phyloP scores from a whole-genome alignment of 2,329 filamentous ascomycete species.

The Aspergillus vadensis region DNA sequence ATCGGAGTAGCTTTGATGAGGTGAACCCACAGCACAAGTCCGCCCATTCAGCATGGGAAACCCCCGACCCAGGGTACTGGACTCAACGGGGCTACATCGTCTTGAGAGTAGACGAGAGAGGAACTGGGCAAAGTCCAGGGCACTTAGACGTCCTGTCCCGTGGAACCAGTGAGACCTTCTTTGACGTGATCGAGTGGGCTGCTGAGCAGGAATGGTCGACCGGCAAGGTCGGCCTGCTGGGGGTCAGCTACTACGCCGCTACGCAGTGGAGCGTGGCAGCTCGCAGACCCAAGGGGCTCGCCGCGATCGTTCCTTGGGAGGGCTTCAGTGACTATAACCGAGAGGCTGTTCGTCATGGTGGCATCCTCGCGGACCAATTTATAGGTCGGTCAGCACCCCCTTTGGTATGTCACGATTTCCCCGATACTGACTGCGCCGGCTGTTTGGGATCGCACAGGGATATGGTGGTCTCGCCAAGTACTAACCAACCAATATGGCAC shows the following conservation, averaged over 20 bases:
- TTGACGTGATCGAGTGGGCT: slow-evolving; percentile 53
- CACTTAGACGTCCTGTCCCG: slow-evolving; percentile 52
- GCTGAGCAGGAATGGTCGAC: slow-evolving; percentile 50
- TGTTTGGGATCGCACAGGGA: slow-evolving; percentile 19
- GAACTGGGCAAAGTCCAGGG: slow-evolving; percentile 53
- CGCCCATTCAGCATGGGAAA: slow-evolving; percentile 59
- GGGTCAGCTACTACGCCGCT: slow-evolving; percentile 54
- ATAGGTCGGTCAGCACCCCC: slow-evolving; percentile 37
- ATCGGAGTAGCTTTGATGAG: slow-evolving; percentile 23
- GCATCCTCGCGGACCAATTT: slow-evolving; percentile 59
- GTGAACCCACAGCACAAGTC: slow-evolving; percentile 55
- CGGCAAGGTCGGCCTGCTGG: slow-evolving; percentile 53
- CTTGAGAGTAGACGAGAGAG: slow-evolving; percentile 55
- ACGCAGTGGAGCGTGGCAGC: slow-evolving; percentile 58
- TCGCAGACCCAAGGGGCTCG: slow-evolving; percentile 50
- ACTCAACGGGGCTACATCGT: slow-evolving; percentile 55
- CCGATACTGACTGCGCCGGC: neutral
- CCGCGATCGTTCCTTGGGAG: slow-evolving; percentile 56
- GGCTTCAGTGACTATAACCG: slow-evolving; percentile 56
- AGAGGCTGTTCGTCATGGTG: slow-evolving; percentile 60
- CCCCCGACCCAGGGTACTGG: slow-evolving; percentile 59
- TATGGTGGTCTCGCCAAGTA: slow-evolving; percentile 65
- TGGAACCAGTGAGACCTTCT: slow-evolving; percentile 51
- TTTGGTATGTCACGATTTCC: neutral
- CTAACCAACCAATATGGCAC: slow-evolving; percentile 65